These are phyloP conservation scores for Ceratocystis ficicola DNA, from an alignment of 2,329 filamentous ascomycete genomes.

Conservation along the genomic window DNA sequence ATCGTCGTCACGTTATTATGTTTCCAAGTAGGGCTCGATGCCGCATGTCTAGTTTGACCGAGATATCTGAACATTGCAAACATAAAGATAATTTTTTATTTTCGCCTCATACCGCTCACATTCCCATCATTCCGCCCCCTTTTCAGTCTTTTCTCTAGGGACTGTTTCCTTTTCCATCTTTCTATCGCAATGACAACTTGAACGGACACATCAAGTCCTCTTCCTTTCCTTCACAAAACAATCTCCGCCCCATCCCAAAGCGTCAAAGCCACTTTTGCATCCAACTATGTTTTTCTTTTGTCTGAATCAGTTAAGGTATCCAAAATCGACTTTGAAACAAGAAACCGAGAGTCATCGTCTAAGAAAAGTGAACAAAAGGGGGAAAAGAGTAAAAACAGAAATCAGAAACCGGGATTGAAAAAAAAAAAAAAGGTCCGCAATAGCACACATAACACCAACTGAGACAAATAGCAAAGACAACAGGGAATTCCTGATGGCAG, in stretches of 20 bases:
- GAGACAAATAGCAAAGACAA: conserved; percentile 6
- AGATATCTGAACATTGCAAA: too few relatives aligned
- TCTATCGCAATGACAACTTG: too few relatives aligned
- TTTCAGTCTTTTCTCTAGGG: not conserved
- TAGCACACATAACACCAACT: not conserved
- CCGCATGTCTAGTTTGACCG: too few relatives aligned
- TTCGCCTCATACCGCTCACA: too few relatives aligned
- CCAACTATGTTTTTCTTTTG: not conserved
- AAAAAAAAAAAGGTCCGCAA: too few relatives aligned
- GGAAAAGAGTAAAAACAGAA: not conserved
- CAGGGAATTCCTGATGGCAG: too few relatives aligned
- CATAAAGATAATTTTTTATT: too few relatives aligned
- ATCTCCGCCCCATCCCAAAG: not conserved
- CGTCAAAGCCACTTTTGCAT: not conserved
- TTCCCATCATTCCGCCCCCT: not conserved
- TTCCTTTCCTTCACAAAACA: too few relatives aligned
- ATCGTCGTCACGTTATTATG: too few relatives aligned
- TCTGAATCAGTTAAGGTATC: conserved; percentile 11
- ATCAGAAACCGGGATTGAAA: not conserved
- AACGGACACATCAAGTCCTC: too few relatives aligned
- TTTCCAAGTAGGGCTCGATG: too few relatives aligned
- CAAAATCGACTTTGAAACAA: conserved; percentile 7
- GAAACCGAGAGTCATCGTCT: conserved; percentile 9
- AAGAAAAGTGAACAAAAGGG: not conserved
- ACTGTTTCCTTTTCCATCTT: too few relatives aligned